A percentile compares a stretch with the other conserved stretches of the same genome.
phyloP scores from a whole-genome alignment of 208 protist species.

The Sergeia podlipaevii region DNA sequence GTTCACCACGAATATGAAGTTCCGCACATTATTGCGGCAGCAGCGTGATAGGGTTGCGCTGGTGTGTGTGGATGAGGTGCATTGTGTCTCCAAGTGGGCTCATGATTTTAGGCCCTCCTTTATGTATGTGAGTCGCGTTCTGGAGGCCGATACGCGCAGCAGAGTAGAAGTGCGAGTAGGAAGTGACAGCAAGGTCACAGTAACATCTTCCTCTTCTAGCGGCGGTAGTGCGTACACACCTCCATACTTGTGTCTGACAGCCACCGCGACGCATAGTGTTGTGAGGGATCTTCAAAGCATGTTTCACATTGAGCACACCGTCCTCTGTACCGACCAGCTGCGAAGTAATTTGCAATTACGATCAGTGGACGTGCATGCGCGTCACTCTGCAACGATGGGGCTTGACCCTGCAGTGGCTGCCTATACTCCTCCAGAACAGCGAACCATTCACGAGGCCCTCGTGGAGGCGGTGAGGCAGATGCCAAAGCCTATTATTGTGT shows the following conservation, averaged over 20 bases:
- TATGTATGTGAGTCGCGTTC: conserved; percentile 68
- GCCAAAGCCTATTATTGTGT: conserved; percentile 86
- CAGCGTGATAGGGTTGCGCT: conserved; percentile 66
- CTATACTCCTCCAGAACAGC: conserved; percentile 23
- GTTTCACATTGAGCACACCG: conserved; percentile 62
- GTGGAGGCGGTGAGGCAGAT: conserved; percentile 54
- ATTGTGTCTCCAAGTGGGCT: conserved; percentile 96
- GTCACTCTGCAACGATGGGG: background rate
- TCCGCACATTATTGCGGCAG: conserved; percentile 37
- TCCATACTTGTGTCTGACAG: conserved; percentile 82
- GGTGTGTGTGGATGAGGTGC: conserved; percentile 95
- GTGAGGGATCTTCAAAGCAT: conserved; percentile 61
- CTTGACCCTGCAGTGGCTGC: background rate
- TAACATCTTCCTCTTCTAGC: too few species aligned
- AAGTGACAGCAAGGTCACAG: too few species aligned
- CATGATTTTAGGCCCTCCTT: conserved; percentile 94
- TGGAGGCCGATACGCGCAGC: conserved; percentile 17
- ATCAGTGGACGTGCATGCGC: conserved; percentile 30
- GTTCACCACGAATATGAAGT: conserved; percentile 39
- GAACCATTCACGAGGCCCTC: conserved; percentile 51
- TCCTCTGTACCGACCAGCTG: conserved; percentile 31
- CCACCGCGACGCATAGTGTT: conserved; percentile 77
- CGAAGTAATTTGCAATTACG: conserved; percentile 66
- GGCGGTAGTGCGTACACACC: background rate
- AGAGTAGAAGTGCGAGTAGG: background rate